phyloP scores from a whole-genome alignment of 2,329 filamentous ascomycete species.

The Arachnopeziza araneosa region DNA sequence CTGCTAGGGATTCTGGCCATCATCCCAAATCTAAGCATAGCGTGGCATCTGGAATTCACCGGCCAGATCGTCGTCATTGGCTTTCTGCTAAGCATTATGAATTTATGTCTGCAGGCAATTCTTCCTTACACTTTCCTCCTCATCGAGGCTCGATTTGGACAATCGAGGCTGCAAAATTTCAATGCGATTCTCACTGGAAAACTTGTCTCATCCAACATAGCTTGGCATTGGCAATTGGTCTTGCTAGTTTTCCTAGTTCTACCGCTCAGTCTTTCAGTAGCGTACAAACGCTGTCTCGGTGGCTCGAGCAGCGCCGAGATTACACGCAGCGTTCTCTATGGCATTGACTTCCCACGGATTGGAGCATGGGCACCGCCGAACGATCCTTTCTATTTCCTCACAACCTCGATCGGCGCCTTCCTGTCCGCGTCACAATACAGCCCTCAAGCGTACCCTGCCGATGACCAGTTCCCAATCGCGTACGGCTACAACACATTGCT shows the following conservation, averaged over 20 bases:
- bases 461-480: not conserved
- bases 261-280: not conserved
- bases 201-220: not conserved
- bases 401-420: conserved; percentile 1
- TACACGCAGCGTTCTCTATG: no score
- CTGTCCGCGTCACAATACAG: not conserved
- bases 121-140: no score
- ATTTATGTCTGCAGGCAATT: not conserved
- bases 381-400: not conserved
- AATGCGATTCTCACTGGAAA: no score
- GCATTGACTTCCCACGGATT: not conserved
- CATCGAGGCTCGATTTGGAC: no score
- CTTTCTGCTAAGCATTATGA: conserved; percentile 4
- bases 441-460: no score
- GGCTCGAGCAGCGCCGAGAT: not conserved
- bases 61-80: conserved; percentile 2
- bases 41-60: not conserved
- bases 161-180: no score
- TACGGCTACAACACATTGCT: conserved; percentile 3
- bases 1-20: no score
- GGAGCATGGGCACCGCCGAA: not conserved
- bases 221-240: no score
- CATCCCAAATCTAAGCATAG: not conserved
- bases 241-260: not conserved
- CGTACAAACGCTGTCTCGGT: conserved; percentile 1